These are phyloP conservation scores for Vigna hirtella DNA, from an alignment of 306 rosid species.

Conservation along the genomic window DNA sequence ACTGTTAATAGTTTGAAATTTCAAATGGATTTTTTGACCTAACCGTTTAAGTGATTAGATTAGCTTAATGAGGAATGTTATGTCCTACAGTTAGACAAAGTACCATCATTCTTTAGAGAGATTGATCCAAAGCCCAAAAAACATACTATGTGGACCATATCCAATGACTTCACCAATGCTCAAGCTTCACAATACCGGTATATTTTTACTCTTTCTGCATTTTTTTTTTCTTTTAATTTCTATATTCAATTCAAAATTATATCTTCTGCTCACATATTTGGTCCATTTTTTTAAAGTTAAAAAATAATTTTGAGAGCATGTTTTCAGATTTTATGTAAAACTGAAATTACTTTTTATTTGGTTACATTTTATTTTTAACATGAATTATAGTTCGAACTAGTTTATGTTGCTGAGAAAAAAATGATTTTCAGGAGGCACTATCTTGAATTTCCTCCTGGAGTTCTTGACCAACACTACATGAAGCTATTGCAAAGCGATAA, in stretches of 20 bases:
- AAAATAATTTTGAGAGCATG: not conserved
- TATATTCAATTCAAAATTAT: too few relatives aligned
- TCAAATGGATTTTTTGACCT: too few relatives aligned
- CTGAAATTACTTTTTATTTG: not conserved
- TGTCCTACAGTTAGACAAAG: conserved; percentile 39
- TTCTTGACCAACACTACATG: conserved; percentile 52
- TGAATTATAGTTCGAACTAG: not conserved
- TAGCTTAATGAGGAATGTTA: too few relatives aligned
- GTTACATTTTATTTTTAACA: not conserved
- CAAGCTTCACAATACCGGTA: conserved; percentile 47
- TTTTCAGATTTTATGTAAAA: not conserved
- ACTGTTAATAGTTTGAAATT: too few relatives aligned
- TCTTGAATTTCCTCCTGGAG: conserved; percentile 50
- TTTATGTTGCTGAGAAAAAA: not conserved
- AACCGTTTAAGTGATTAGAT: too few relatives aligned
- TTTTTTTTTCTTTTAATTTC: too few relatives aligned
- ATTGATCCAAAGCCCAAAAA: conserved; percentile 41
- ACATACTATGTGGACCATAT: conserved; percentile 47
- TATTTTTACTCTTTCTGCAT: not conserved
- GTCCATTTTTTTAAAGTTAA: not conserved
- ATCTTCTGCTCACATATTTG: not conserved
- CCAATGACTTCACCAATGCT: conserved; percentile 42
- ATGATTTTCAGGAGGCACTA: conserved; percentile 6
- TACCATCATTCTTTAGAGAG: conserved; percentile 47
- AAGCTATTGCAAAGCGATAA: conserved; percentile 48